Base-by-base conservation (phyloP, 495 filamentous ascomycete species). In the Aspergillus homomorphus region DNA sequence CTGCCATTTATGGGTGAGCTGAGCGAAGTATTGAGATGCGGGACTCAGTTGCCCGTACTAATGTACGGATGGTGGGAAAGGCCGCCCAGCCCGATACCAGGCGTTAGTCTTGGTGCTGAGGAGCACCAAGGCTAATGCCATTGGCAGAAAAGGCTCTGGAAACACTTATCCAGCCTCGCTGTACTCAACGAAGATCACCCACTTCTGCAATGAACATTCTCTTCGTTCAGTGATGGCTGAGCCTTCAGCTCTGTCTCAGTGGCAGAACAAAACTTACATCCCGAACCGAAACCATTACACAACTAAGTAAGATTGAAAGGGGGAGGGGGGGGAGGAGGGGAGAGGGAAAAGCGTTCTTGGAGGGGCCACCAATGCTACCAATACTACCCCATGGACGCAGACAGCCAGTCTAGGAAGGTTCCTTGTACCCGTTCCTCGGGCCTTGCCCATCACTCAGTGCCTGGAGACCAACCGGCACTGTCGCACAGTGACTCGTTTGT, bases 1-100 rank as follows among this genome's bases (percentile, higher is more conserved):
- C 58, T 68, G 62, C 58, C 59, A 57, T 56, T 57, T 61, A 55
- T 57, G 46, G 55, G 45, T 45, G 48, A 62, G 26, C 60, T 62
- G 56, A 53, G 62, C 57, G 61, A 67, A 38, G 33, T 38, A 38
- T 6, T 38, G 33, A 41, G 61, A 65, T 67, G 69, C 70, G 57
- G 69, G 67, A 61, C 59, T 60, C 62, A 59, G 61, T 54, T 51
- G 56, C 63, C 54, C 63, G 67, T 67, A 68, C 73, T 66, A 67
- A 62, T 57, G 68, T 66, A 67, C 67, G 54, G 67, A 66, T 54
- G 64, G 60, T 57, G 65, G 33, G 45, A 57, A 65, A 57, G 55
- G 12, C 56, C 61, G 63, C 59, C 58, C 62, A 59, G 62, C 54
- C 68, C 57, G 67, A 60, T 61, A 54, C 62, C 58, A 62, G 51